Conservation (phyloP, 2,329 filamentous ascomycete genomes). For the Aspergillus arachidicola region DNA sequence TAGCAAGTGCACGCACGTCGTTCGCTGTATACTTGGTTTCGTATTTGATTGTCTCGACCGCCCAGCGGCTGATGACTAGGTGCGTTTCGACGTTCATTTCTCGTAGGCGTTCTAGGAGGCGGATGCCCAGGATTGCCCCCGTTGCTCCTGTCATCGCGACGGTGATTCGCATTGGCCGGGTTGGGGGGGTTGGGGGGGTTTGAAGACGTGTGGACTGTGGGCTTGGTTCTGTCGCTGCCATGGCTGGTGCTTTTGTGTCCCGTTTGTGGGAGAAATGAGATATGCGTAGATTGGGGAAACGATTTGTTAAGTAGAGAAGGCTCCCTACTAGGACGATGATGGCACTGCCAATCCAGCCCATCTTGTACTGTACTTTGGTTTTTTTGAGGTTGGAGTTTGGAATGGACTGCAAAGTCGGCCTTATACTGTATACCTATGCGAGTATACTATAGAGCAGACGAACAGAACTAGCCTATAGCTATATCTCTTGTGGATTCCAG, state of each 20-base stretch:
- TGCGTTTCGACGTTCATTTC: constrained; percentile 47
- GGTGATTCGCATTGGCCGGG: constrained; percentile 20
- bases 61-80: constrained; percentile 51
- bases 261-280: background rate
- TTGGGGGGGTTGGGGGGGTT: background rate
- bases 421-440: background rate
- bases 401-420: background rate
- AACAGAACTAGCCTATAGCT: background rate
- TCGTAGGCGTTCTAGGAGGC: constrained; percentile 29
- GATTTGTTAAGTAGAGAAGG: background rate
- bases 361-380: background rate
- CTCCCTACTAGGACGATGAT: background rate
- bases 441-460: background rate
- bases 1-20: constrained; percentile 38
- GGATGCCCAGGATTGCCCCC: constrained; percentile 44
- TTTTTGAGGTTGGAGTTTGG: background rate
- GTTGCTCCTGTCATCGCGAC: constrained; percentile 54
- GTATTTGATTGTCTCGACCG: constrained; percentile 45
- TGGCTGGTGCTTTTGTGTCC: background rate
- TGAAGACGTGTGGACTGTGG: background rate
- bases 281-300: background rate
- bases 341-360: background rate
- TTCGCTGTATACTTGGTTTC: constrained; percentile 39
- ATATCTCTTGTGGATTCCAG: background rate
- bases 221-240: background rate